A percentile compares a stretch with the other conserved stretches of the same genome.
Conservation (phyloP, 768 basidiomycete genomes). For the Rhizopogon vesiculosus region DNA sequence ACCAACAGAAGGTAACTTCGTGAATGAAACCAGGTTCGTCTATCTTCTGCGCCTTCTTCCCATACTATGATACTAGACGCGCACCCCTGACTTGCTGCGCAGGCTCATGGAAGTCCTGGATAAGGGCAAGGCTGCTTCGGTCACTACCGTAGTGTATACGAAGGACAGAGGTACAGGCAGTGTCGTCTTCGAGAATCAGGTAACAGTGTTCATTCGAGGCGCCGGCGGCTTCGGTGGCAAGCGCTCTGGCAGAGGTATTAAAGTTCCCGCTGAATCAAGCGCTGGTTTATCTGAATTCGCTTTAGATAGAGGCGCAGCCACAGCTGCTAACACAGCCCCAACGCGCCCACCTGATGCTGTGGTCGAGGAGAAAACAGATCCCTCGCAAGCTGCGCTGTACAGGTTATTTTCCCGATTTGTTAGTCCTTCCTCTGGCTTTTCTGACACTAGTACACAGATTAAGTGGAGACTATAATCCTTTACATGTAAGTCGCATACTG, state of each 20-base stretch:
- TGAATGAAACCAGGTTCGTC: slow-evolving; percentile 65
- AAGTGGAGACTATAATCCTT: slow-evolving; percentile 88
- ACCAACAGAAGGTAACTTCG: slow-evolving; percentile 77
- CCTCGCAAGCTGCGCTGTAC: slow-evolving; percentile 87
- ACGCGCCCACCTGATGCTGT: slow-evolving; percentile 81
- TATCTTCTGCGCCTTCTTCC: background rate
- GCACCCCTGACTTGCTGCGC: background rate
- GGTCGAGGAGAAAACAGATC: slow-evolving; percentile 81
- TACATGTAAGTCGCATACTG: slow-evolving; percentile 55
- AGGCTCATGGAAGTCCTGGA: slow-evolving; percentile 79
- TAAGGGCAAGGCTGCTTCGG: slow-evolving; percentile 92
- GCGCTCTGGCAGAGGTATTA: slow-evolving; percentile 71
- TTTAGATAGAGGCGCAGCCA: slow-evolving; percentile 85
- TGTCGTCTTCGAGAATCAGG: slow-evolving; percentile 87
- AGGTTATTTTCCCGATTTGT: slow-evolving; percentile 43
- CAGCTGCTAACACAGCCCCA: slow-evolving; percentile 76
- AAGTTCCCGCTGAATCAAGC: background rate
- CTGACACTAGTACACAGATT: slow-evolving; percentile 39
- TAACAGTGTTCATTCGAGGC: slow-evolving; percentile 88
- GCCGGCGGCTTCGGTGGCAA: slow-evolving; percentile 96
- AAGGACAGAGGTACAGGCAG: slow-evolving; percentile 75
- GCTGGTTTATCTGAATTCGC: background rate
- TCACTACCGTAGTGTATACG: slow-evolving; percentile 75
- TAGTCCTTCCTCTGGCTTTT: background rate
- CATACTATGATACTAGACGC: background rate